A percentile compares a stretch with the other conserved stretches of the same genome.
These are phyloP conservation scores for Coniochaeta pulveracea DNA, from an alignment of 2,329 filamentous ascomycete genomes.

Conservation along the genomic window DNA sequence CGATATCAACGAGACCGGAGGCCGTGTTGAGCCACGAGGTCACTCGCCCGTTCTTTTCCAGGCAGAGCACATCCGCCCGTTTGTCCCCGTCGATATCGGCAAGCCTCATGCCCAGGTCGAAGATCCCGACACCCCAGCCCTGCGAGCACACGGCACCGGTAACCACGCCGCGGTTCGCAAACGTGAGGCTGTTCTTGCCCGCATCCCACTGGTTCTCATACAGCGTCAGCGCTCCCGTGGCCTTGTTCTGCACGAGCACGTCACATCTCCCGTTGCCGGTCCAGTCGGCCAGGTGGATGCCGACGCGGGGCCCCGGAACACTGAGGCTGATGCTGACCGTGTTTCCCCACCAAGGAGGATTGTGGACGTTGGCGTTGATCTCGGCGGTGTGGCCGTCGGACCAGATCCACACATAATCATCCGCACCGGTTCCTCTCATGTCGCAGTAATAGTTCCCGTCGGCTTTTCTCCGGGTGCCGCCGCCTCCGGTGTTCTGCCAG, in stretches of 20 bases:
- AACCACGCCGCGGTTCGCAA: slow-evolving; percentile 4
- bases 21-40: not conserved
- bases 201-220: slow-evolving; percentile 3
- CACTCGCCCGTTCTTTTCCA: not conserved
- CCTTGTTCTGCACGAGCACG: slow-evolving; percentile 6
- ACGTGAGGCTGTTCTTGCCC: slow-evolving; percentile 2
- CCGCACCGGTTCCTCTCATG: slow-evolving; percentile 4
- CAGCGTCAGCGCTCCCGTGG: slow-evolving; percentile 5
- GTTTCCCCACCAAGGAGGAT: slow-evolving; percentile 5
- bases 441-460: slow-evolving; percentile 7
- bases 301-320: slow-evolving; percentile 4
- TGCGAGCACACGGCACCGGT: not conserved
- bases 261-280: slow-evolving; percentile 7
- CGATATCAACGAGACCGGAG: not conserved
- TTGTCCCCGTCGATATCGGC: slow-evolving; percentile 5
- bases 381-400: slow-evolving; percentile 4
- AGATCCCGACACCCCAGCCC: slow-evolving; percentile 7
- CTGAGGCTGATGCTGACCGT: slow-evolving; percentile 2
- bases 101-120: slow-evolving; percentile 6
- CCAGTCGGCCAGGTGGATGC: slow-evolving; percentile 8
- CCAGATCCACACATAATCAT: slow-evolving; percentile 7
- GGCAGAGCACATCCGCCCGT: slow-evolving; percentile 1
- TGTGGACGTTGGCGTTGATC: slow-evolving; percentile 5
- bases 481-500: slow-evolving; percentile 5
- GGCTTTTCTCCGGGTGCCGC: slow-evolving; percentile 4